Evolutionary conservation across 2,329 filamentous ascomycete species (phyloP).

Genomic region (Pseudocercospora fijiensis): DNA sequence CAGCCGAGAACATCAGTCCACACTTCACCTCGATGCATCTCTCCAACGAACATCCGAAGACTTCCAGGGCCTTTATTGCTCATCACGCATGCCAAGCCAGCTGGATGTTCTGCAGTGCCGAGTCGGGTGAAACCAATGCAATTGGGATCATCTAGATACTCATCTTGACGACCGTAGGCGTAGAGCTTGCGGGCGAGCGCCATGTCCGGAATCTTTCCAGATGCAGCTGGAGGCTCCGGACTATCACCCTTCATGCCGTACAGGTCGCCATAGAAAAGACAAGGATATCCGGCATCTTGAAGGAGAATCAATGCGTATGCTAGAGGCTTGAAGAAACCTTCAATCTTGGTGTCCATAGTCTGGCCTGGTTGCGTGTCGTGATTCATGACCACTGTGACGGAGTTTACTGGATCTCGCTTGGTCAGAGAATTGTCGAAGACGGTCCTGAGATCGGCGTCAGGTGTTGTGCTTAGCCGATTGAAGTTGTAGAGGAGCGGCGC

Average conservation of each 20-base stretch:
- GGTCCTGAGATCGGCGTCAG: conserved; percentile 56
- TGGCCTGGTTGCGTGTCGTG: conserved; percentile 67
- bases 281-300: conserved; percentile 61
- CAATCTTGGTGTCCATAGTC: conserved; percentile 61
- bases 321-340: conserved; percentile 68
- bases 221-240: conserved; percentile 47
- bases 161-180: conserved; percentile 62
- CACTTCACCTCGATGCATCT: conserved; percentile 50
- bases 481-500: conserved; percentile 68
- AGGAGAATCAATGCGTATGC: conserved; percentile 70
- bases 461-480: conserved; percentile 52
- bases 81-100: conserved; percentile 54
- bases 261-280: conserved; percentile 67
- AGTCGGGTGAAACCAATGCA: conserved; percentile 61
- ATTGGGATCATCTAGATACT: conserved; percentile 61
- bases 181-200: conserved; percentile 63
- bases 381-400: conserved; percentile 50
- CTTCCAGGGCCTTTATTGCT: conserved; percentile 34
- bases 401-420: conserved; percentile 18
- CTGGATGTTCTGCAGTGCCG: conserved; percentile 52
- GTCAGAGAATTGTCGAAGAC: conserved; percentile 28
- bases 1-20: conserved; percentile 66
- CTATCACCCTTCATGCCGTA: conserved; percentile 59
- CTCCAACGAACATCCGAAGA: conserved; percentile 63
- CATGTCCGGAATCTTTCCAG: conserved; percentile 52